Conservation (phyloP, 1,284 basidiomycete species). For the Cutaneotrichosporon cutaneum region DNA sequence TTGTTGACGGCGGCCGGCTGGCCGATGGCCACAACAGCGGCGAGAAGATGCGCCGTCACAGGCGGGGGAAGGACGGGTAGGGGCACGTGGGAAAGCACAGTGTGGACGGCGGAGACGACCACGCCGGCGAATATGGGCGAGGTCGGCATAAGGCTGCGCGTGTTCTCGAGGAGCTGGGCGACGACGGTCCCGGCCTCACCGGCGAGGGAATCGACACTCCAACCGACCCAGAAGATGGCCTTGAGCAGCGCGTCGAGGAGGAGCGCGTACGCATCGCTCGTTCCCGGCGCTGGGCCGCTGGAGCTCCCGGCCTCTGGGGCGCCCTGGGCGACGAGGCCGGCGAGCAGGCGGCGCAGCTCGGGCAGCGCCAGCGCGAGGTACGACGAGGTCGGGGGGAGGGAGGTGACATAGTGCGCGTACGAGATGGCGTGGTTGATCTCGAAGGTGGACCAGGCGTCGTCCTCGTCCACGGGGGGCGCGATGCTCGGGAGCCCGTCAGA, state of each 20-base stretch:
- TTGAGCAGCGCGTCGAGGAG: slow-evolving; percentile 38
- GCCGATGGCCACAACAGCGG: slow-evolving; percentile 28
- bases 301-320: slow-evolving; percentile 10
- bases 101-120: slow-evolving; percentile 35
- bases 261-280: slow-evolving; percentile 33
- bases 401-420: slow-evolving; percentile 48
- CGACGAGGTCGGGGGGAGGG: slow-evolving; percentile 14
- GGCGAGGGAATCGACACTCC: slow-evolving; percentile 24
- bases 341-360: slow-evolving; percentile 33
- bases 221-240: slow-evolving; percentile 43
- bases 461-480: slow-evolving; percentile 27
- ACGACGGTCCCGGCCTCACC: slow-evolving; percentile 29
- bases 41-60: slow-evolving; percentile 24
- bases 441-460: slow-evolving; percentile 43
- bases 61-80: slow-evolving; percentile 29
- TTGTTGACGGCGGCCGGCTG: slow-evolving; percentile 39
- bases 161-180: slow-evolving; percentile 29
- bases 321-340: slow-evolving; percentile 34
- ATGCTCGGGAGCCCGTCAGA: slow-evolving; percentile 31
- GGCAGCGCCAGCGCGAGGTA: slow-evolving; percentile 29
- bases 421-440: slow-evolving; percentile 51
- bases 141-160: slow-evolving; percentile 22
- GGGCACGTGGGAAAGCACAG: slow-evolving; percentile 32
- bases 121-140: slow-evolving; percentile 36
- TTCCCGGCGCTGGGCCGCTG: slow-evolving; percentile 14